Conservation (phyloP, 176 grass and related monocot species). For the Triticum dicoccoides region DNA sequence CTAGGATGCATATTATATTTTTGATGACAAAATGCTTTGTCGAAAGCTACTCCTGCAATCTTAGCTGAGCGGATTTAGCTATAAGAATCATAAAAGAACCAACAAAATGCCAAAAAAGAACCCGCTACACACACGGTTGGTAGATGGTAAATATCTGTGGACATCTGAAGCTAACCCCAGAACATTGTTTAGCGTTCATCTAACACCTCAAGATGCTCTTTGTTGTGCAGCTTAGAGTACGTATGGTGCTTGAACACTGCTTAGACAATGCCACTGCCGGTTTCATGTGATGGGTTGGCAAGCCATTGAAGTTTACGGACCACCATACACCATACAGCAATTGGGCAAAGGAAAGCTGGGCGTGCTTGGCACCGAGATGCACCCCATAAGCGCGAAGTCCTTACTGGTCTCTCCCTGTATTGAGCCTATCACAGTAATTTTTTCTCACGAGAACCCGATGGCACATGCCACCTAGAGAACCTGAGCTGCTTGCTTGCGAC, state of each 20-base stretch:
- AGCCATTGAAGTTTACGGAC: background rate
- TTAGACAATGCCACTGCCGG: conserved; percentile 40
- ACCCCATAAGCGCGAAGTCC: background rate
- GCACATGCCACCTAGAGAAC: background rate
- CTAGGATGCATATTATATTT: background rate
- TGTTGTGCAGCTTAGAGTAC: conserved; percentile 72
- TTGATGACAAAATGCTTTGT: background rate
- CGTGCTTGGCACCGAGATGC: background rate
- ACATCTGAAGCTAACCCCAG: background rate
- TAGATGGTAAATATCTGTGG: background rate
- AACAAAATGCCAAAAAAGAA: background rate
- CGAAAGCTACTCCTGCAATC: background rate
- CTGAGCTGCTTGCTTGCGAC: background rate
- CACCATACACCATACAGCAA: conserved; percentile 1
- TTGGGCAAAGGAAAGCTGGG: background rate
- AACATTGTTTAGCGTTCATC: background rate
- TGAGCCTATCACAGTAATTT: conserved; percentile 3
- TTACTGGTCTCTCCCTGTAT: background rate
- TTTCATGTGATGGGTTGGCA: conserved; percentile 34
- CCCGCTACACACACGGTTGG: background rate
- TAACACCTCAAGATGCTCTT: background rate
- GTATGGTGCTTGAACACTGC: conserved; percentile 86
- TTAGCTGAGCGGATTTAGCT: background rate
- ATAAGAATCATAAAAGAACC: background rate
- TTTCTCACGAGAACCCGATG: conserved; percentile 13